Percentiles rank a stretch among this genome's conserved stretches.
Evolutionary conservation across 257 asterid genomes (phyloP).

Genomic region (Ocimum tenuiflorum): DNA sequence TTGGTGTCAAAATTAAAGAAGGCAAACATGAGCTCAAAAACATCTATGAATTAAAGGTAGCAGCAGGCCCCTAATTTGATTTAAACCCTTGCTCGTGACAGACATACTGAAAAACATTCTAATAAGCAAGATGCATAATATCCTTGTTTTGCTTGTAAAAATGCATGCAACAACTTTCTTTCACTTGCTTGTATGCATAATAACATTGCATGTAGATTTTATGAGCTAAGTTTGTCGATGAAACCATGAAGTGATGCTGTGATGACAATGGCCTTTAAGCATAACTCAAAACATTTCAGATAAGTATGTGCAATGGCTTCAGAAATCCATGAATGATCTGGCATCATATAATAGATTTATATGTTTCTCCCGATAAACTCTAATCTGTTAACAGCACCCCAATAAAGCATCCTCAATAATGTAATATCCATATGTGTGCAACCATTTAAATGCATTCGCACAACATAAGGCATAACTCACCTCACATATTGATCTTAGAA

Average conservation of each 20-base stretch:
- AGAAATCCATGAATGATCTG: too few species aligned
- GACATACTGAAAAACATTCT: not conserved
- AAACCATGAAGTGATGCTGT: slow-evolving; percentile 1
- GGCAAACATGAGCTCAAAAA: not conserved
- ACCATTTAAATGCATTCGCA: not conserved
- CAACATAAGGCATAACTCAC: not conserved
- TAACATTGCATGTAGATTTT: slow-evolving; percentile 9
- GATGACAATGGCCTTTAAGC: not conserved
- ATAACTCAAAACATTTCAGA: not conserved
- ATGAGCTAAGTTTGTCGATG: not conserved
- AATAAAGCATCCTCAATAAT: not conserved
- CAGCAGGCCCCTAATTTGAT: not conserved
- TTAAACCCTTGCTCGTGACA: not conserved
- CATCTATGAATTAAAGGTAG: not conserved
- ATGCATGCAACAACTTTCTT: not conserved
- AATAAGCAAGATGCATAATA: not conserved
- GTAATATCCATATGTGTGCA: not conserved
- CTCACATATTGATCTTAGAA: not conserved
- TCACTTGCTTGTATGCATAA: too few species aligned
- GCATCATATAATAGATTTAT: too few species aligned
- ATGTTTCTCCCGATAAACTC: not conserved
- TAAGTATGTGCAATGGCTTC: too few species aligned
- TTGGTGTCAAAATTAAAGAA: not conserved
- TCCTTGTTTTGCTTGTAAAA: not conserved
- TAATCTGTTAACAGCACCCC: slow-evolving; percentile 2